These are phyloP conservation scores for Extremus antarcticus DNA, from an alignment of 495 filamentous ascomycete genomes.

Conservation along the genomic window DNA sequence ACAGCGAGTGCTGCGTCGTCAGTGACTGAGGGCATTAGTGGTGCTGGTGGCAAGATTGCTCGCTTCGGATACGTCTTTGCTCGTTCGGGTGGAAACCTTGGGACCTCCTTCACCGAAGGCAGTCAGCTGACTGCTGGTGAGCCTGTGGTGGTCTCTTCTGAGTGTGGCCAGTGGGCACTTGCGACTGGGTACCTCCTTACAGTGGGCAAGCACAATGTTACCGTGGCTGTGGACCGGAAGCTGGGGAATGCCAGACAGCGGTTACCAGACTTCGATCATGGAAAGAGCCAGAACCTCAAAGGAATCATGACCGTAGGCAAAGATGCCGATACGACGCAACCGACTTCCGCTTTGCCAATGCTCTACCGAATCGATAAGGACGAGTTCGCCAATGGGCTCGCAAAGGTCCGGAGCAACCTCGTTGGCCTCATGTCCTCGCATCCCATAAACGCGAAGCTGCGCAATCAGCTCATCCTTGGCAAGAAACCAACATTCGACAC, in stretches of 20 bases:
- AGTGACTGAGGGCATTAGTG: constrained; percentile 23
- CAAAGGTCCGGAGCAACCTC: constrained; percentile 83
- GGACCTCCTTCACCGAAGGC: constrained; percentile 68
- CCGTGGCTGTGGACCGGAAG: constrained; percentile 76
- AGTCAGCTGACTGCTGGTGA: constrained; percentile 85
- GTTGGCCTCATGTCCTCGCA: constrained; percentile 81
- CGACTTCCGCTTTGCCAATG: constrained; percentile 42
- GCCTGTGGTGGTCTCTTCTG: constrained; percentile 92
- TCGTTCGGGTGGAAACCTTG: constrained; percentile 46
- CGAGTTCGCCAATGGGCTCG: constrained; percentile 97
- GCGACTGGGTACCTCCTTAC: constrained; percentile 81
- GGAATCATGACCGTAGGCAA: constrained; percentile 83
- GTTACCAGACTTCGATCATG: constrained; percentile 59
- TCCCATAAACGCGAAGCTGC: constrained; percentile 61
- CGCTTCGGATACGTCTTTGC: constrained; percentile 74
- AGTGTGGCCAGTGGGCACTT: constrained; percentile 86
- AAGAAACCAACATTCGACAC: constrained; percentile 62
- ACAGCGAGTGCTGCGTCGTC: neutral
- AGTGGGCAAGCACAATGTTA: constrained; percentile 60
- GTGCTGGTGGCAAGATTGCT: constrained; percentile 74
- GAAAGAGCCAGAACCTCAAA: constrained; percentile 69
- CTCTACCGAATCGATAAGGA: constrained; percentile 89
- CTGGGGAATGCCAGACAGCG: constrained; percentile 77
- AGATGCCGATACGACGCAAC: constrained; percentile 39
- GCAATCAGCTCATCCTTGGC: constrained; percentile 65